These are phyloP conservation scores for Colletotrichum higginsianum DNA, from an alignment of 2,329 filamentous ascomycete genomes.

Conservation along the genomic window DNA sequence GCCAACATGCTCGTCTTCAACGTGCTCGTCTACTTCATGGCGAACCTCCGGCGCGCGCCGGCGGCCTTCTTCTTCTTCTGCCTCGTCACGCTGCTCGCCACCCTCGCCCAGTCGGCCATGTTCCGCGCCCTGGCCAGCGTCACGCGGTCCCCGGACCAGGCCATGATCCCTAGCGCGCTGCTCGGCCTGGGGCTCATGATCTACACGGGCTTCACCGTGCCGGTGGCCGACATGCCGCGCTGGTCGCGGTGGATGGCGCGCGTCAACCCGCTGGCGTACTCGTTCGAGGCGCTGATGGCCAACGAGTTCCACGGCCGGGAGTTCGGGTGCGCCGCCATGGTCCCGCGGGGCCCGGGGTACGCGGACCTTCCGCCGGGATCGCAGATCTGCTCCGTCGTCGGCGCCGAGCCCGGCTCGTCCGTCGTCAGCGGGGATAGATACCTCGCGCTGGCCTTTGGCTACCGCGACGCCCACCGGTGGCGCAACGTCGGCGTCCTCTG, in stretches of 20 bases:
- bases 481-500: constrained; percentile 71
- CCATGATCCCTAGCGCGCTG: constrained; percentile 67
- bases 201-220: constrained; percentile 61
- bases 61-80: constrained; percentile 74
- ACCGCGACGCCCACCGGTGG: constrained; percentile 27
- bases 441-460: constrained; percentile 14
- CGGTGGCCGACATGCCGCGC: constrained; percentile 54
- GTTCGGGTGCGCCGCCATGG: constrained; percentile 21
- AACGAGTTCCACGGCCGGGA: constrained; percentile 72
- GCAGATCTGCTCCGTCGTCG: constrained; percentile 15
- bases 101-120: constrained; percentile 47
- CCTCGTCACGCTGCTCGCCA: constrained; percentile 54
- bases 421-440: constrained; percentile 17
- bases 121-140: constrained; percentile 48
- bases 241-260: constrained; percentile 70
- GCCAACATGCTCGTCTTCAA: constrained; percentile 65
- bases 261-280: constrained; percentile 67
- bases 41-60: constrained; percentile 70
- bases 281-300: constrained; percentile 76
- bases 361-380: not conserved
- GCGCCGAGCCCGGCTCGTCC: constrained; percentile 1
- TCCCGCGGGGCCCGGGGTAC: constrained; percentile 17
- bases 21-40: constrained; percentile 75
- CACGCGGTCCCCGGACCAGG: constrained; percentile 46
- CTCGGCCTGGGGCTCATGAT: constrained; percentile 65